Evolutionary conservation across 345 rosid genomes (phyloP), one percentile per base, ranked within the genome.

Genomic region (Eucalyptus cladocalyx): DNA sequence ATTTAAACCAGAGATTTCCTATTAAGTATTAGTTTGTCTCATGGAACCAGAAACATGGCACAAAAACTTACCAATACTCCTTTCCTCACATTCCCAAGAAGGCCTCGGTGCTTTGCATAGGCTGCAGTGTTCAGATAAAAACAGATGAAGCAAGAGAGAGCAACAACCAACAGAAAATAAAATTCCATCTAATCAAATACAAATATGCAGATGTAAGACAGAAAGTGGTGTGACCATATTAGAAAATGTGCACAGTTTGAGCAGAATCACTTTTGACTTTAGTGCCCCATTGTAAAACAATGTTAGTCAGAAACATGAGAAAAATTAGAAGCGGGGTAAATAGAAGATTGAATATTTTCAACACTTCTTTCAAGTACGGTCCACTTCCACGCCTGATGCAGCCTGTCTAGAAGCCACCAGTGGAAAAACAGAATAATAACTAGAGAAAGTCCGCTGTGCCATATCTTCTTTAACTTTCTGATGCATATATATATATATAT

Each of bases 1-100:
- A 76, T 76, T 76, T 37, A 76, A 76, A 76, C 47, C 83, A 37
- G 24, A 50, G 53, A 86, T 86, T 45, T 86, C 87, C 54, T 15
- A 47, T 32, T 49, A 45, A 83, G 60, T 11, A 86, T 32, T 50
- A 32, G 43, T 50, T 50, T 51, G 45, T 26, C 54, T 54, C 14
- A 16, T 86, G 56, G 16, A 50, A 86, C 49, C 45, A 47, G n/a
- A 80, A 83, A 12, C 50, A 28, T 8, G 47, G 88, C 15, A 32
- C 21, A 86, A 72, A 17, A 7, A 90, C 95, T 72, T 95, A 98
- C 99, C 98, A 98, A 93, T 53, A 98, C 99, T 93, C 99, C 99
- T 95, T 98, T 98, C 92, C 99, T 94, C 80, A 98, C 98, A 93
- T 98, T 97, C 87, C 99, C 99, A 88, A 98, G 99, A 51, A 94